phyloP scores from a whole-genome alignment of 106 monocot species.

The Dendrobium chrysotoxum region DNA sequence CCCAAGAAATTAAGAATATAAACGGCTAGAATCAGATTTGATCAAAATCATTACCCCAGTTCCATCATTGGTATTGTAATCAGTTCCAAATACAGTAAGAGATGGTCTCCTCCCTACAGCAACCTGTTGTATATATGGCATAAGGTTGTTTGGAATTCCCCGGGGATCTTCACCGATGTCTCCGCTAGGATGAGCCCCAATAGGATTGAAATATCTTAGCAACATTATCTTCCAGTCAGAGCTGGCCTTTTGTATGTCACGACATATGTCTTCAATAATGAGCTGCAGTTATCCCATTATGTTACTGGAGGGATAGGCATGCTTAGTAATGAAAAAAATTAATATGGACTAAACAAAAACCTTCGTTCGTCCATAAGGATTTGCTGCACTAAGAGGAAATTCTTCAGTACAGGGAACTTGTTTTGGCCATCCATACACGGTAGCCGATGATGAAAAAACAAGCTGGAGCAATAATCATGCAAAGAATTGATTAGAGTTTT shows the following conservation, averaged over 20 bases:
- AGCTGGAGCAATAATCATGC: slow-evolving; percentile 40
- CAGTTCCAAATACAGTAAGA: slow-evolving; percentile 61
- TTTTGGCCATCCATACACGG: slow-evolving; percentile 93
- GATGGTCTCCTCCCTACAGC: slow-evolving; percentile 60
- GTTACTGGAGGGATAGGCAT: not conserved
- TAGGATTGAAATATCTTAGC: slow-evolving; percentile 79
- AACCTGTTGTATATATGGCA: slow-evolving; percentile 84
- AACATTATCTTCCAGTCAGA: slow-evolving; percentile 65
- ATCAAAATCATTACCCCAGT: slow-evolving; percentile 46
- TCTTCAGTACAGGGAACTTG: slow-evolving; percentile 86
- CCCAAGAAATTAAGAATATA: no score
- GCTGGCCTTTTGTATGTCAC: slow-evolving; percentile 44
- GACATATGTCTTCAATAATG: slow-evolving; percentile 72
- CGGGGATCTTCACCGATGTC: slow-evolving; percentile 74
- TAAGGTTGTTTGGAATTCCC: slow-evolving; percentile 80
- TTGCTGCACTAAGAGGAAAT: slow-evolving; percentile 62
- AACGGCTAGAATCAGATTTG: no score
- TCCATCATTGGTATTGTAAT: slow-evolving; percentile 73
- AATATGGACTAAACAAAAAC: slow-evolving; percentile 13
- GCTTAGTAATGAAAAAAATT: not conserved
- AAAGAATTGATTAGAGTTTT: not conserved
- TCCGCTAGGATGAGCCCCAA: slow-evolving; percentile 81
- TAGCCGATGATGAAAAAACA: slow-evolving; percentile 93
- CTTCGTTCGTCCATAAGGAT: slow-evolving; percentile 93
- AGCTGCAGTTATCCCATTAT: slow-evolving; percentile 30